Conservation (phyloP, 192 early-diverging fungal genomes). For the Backusella parvicylindrica region DNA sequence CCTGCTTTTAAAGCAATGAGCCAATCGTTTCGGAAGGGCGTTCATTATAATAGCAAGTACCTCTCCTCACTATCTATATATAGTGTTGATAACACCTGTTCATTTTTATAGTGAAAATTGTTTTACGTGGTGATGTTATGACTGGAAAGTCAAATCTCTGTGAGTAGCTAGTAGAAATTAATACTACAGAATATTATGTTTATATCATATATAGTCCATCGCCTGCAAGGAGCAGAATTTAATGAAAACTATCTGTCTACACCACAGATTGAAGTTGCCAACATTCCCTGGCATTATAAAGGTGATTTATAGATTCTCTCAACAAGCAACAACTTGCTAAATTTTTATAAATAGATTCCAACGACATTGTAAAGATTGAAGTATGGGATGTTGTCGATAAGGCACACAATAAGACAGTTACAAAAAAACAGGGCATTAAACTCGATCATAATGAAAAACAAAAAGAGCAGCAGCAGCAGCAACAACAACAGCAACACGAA, state of each 20-base stretch:
- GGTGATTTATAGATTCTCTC: slow-evolving; percentile 18
- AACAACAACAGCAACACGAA: no score
- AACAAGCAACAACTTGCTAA: not conserved
- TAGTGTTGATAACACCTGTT: not conserved
- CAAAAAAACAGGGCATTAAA: slow-evolving; percentile 26
- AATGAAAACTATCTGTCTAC: slow-evolving; percentile 44
- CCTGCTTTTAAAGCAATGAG: slow-evolving; percentile 34
- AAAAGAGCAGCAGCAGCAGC: not conserved
- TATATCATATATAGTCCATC: slow-evolving; percentile 35
- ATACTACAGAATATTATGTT: not conserved
- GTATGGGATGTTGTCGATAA: slow-evolving; percentile 63
- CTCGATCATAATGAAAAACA: slow-evolving; percentile 23
- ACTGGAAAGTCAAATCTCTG: slow-evolving; percentile 56
- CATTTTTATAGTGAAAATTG: slow-evolving; percentile 48
- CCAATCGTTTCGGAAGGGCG: slow-evolving; percentile 34
- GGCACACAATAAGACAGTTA: slow-evolving; percentile 26
- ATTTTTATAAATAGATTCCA: slow-evolving; percentile 31
- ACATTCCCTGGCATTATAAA: slow-evolving; percentile 57
- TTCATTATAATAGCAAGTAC: slow-evolving; percentile 45
- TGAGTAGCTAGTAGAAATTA: slow-evolving; percentile 22
- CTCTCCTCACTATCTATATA: not conserved
- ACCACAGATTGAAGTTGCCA: slow-evolving; percentile 57
- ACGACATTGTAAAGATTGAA: slow-evolving; percentile 60
- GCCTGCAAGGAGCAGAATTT: slow-evolving; percentile 49
- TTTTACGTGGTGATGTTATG: slow-evolving; percentile 55